Conservation (phyloP, 306 rosid genomes). For the Alnus glutinosa region DNA sequence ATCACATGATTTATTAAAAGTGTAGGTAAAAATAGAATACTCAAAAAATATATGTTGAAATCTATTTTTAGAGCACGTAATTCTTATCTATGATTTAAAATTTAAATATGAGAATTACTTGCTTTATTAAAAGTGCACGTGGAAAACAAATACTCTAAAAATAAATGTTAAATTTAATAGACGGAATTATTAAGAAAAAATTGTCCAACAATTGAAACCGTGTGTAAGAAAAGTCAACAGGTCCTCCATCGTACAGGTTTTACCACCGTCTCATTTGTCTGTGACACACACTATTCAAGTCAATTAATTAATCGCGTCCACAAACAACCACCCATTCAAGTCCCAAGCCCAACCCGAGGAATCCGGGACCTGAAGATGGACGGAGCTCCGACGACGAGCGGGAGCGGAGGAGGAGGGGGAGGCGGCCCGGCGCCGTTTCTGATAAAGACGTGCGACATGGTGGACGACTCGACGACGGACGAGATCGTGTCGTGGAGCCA, state of each 20-base stretch:
- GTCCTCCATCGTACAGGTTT: neutral
- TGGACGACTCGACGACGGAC: conserved; percentile 72
- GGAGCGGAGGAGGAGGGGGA: conserved; percentile 46
- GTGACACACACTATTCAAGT: neutral
- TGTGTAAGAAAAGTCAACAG: neutral
- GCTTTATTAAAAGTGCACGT: too few relatives aligned
- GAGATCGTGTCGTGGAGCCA: conserved; percentile 92
- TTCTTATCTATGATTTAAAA: too few relatives aligned
- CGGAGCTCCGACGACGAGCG: conserved; percentile 25
- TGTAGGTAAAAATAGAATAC: too few relatives aligned
- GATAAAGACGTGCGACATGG: conserved; percentile 87
- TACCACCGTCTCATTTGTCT: neutral
- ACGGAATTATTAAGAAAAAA: too few relatives aligned
- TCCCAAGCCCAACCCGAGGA: neutral
- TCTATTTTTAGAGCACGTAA: too few relatives aligned
- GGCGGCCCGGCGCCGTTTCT: conserved; percentile 94
- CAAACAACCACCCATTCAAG: conserved; percentile 27
- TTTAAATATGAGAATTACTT: too few relatives aligned
- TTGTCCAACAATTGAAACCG: neutral
- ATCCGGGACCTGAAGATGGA: conserved; percentile 40
- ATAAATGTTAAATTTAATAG: too few relatives aligned
- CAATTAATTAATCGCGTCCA: neutral
- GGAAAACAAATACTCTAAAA: too few relatives aligned
- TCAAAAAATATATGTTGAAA: too few relatives aligned
- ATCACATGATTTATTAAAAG: too few relatives aligned